Base-by-base conservation (phyloP, 1,139 yeast genomes). In the Geotrichum reessii region DNA sequence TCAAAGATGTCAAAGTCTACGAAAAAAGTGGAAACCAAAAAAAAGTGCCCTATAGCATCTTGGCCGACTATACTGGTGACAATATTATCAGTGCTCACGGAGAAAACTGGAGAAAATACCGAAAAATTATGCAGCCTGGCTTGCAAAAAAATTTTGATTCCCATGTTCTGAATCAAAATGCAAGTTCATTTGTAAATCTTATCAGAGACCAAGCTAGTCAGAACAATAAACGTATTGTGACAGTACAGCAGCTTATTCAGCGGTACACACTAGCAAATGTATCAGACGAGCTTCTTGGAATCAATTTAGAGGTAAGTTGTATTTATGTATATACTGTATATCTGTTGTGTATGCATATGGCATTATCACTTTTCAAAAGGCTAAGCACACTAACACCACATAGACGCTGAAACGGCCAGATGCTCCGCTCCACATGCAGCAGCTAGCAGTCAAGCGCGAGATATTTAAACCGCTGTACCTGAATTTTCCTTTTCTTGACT, bases 71-170 rank as follows among this genome's bases (percentile, higher is more conserved):
- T 63, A 81, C 86, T 0, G 87, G 87, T 0, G 86, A 83, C 62
- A 83, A 83, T 65, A 75, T 83, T 1, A 83, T 83, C 31, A 82
- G 86, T 64, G 81, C 86, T 0, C 85, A 82, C 66, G 85, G 85
- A 0, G 68, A 70, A 1, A 66, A 69, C n/a, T 83, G 87, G 87
- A 78, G 69, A 61, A 63, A 70, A 8, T 83, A 81, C 64, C 72
- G 87, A 60, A 69, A 69, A 3, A 67, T 79, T 21, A 67, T 83
- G 48, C 77, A 82, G 3, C 71, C 73, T n/a, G 77, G 82, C 1
- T 74, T 83, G 27, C 84, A 58, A 50, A 60, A 81, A 61, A 79
- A 80, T 62, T 84, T 85, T 9, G 74, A 79, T 40, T 65, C 67
- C 1, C 64, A 63, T 0, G 63, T 66, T 65, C 63, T 75, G 65